Percentiles rank a stretch among this genome's conserved stretches.
Conservation (phyloP, 768 basidiomycete species). For the Suillus subaureus region DNA sequence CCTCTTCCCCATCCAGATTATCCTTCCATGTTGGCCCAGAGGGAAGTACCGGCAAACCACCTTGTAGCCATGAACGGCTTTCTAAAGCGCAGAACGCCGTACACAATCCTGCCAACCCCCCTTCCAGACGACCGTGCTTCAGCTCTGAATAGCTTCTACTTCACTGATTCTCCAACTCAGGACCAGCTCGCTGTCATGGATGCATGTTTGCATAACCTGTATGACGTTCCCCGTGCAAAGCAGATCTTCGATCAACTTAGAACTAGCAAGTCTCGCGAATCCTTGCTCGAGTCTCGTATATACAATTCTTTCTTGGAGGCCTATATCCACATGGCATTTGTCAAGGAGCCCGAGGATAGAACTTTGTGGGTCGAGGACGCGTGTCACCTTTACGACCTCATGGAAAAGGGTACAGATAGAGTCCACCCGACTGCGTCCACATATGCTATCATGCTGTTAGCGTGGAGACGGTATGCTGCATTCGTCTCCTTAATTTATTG, state of each 20-base stretch:
- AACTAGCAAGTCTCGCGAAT: conserved; percentile 40
- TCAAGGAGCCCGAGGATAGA: conserved; percentile 45
- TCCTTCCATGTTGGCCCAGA: conserved; percentile 39
- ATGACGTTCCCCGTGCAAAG: conserved; percentile 78
- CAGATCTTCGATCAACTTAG: conserved; percentile 70
- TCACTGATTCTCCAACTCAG: conserved; percentile 63
- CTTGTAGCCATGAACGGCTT: conserved; percentile 51
- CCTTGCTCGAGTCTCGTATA: conserved; percentile 47
- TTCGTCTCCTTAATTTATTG: neutral
- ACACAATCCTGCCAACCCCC: conserved; percentile 69
- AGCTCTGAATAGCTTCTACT: conserved; percentile 50
- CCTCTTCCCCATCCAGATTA: conserved; percentile 41
- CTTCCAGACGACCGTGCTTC: conserved; percentile 52
- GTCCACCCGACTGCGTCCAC: conserved; percentile 56
- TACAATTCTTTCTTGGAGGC: conserved; percentile 72
- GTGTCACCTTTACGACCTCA: conserved; percentile 57
- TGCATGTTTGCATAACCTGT: conserved; percentile 75
- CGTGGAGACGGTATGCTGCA: conserved; percentile 52
- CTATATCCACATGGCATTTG: conserved; percentile 59
- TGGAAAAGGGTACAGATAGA: conserved; percentile 53
- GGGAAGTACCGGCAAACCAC: conserved; percentile 16
- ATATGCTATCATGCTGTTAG: conserved; percentile 69
- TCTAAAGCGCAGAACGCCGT: conserved; percentile 46
- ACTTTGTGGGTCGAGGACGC: conserved; percentile 64
- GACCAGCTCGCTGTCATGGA: conserved; percentile 80